Evolutionary conservation across 768 basidiomycete genomes (phyloP).

Genomic region (Aureoboletus auriporus): DNA sequence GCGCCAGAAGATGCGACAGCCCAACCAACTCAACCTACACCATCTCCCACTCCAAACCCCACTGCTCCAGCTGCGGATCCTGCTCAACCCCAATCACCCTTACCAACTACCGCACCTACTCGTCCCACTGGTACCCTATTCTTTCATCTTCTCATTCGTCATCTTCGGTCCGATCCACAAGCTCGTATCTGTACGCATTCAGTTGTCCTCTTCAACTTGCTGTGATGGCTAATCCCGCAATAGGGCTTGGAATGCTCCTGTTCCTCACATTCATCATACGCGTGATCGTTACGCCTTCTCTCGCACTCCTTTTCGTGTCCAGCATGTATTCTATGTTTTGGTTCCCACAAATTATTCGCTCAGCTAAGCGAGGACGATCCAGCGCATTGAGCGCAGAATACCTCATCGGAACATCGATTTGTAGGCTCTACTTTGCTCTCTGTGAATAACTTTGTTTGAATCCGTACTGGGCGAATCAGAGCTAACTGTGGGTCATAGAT

Average conservation of each 20-base stretch:
- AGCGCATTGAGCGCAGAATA: conserved; percentile 70
- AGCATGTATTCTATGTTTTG: conserved; percentile 77
- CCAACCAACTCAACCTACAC: conserved; percentile 21
- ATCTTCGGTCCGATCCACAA: conserved; percentile 66
- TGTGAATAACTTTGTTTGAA: conserved; percentile 49
- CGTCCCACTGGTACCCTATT: conserved; percentile 25
- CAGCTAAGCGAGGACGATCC: conserved; percentile 62
- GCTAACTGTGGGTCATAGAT: conserved; percentile 44
- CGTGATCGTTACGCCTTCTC: conserved; percentile 61
- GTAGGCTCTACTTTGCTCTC: conserved; percentile 63
- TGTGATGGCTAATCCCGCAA: conserved; percentile 2
- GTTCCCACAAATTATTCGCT: conserved; percentile 81
- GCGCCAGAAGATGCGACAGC: conserved; percentile 58
- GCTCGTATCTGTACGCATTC: conserved; percentile 59
- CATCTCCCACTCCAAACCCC: conserved; percentile 5
- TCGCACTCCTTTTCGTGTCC: conserved; percentile 63
- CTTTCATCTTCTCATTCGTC: conserved; percentile 50
- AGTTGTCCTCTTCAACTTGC: not conserved
- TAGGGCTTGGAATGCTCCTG: conserved; percentile 66
- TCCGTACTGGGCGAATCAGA: not conserved
- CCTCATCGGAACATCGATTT: conserved; percentile 70
- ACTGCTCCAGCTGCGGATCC: conserved; percentile 2
- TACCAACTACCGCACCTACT: conserved; percentile 17
- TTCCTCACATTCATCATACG: conserved; percentile 72
- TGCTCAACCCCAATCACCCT: conserved; percentile 16